phyloP scores from a whole-genome alignment of 495 filamentous ascomycete species.

The Podospora fimiseda region DNA sequence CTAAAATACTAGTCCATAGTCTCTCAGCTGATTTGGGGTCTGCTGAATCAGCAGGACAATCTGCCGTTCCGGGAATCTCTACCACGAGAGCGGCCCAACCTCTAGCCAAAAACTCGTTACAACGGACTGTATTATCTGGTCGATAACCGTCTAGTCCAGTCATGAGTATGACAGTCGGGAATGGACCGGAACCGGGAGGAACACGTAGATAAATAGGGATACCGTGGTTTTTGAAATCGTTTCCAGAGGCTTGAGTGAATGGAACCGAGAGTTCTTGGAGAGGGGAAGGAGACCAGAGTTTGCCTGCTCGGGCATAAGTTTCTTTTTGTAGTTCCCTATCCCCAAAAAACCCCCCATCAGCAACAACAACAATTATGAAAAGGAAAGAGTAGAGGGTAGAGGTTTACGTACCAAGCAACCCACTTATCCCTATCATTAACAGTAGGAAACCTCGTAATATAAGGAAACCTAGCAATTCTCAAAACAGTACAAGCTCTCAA shows the following conservation, averaged over 20 bases:
- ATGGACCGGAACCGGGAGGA: conserved; percentile 39
- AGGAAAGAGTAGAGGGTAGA: too few species aligned
- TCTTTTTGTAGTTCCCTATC: conserved; percentile 56
- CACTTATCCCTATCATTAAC: conserved; percentile 45
- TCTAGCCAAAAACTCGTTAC: conserved; percentile 56
- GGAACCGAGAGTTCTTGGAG: conserved; percentile 56
- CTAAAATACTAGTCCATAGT: conserved; percentile 59
- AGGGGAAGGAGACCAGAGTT: conserved; percentile 47
- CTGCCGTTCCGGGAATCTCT: conserved; percentile 77
- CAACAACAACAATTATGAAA: too few species aligned
- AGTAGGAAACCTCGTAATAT: conserved; percentile 43
- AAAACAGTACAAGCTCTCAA: conserved; percentile 65
- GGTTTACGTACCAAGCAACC: conserved; percentile 48
- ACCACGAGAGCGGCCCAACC: conserved; percentile 57
- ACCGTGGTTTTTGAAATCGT: conserved; percentile 40
- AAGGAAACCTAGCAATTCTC: conserved; percentile 70
- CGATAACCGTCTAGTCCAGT: conserved; percentile 75
- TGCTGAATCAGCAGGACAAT: conserved; percentile 59
- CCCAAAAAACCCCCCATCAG: too few species aligned
- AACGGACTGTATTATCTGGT: conserved; percentile 68
- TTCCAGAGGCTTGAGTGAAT: conserved; percentile 38
- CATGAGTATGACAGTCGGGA: conserved; percentile 61
- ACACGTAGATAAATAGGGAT: conserved; percentile 63
- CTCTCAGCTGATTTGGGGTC: conserved; percentile 46
- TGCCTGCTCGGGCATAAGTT: conserved; percentile 54